Percentiles rank a stretch among this genome's conserved stretches.
These are phyloP conservation scores for Ophiostoma himal-ulmi DNA, from an alignment of 2,329 filamentous ascomycete genomes.

Conservation along the genomic window DNA sequence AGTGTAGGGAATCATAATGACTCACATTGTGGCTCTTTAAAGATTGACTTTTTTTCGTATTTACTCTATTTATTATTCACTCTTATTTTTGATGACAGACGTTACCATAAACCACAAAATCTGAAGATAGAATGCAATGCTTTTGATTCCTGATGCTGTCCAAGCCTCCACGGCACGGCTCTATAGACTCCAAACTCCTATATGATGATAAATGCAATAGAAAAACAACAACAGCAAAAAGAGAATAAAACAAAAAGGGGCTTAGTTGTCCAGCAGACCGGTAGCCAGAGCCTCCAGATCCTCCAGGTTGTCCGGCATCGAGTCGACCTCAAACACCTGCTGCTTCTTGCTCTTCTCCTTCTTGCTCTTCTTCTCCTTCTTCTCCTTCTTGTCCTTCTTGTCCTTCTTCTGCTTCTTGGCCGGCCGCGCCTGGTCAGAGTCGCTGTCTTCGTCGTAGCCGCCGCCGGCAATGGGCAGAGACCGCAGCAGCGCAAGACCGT, in stretches of 20 bases:
- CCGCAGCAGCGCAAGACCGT: conserved; percentile 52
- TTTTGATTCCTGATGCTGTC: background rate
- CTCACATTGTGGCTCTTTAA: background rate
- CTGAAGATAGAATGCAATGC: background rate
- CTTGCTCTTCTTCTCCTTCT: conserved; percentile 33
- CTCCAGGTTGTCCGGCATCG: conserved; percentile 71
- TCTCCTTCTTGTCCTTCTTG: conserved; percentile 42
- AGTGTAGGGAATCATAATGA: background rate
- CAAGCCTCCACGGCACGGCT: background rate
- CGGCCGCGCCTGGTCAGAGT: conserved; percentile 34
- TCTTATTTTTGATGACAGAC: background rate
- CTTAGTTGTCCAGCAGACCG: conserved; percentile 55
- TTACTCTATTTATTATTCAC: background rate
- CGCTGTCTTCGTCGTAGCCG: conserved; percentile 25
- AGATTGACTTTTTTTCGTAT: background rate
- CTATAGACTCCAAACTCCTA: background rate
- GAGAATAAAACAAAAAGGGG: background rate
- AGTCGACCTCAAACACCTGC: conserved; percentile 55
- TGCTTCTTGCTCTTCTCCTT: conserved; percentile 40
- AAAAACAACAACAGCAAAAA: background rate
- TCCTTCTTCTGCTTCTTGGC: conserved; percentile 66
- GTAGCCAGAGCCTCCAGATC: conserved; percentile 73
- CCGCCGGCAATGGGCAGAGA: conserved; percentile 49
- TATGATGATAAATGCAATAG: background rate
- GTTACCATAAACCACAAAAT: background rate